Conservation (phyloP, 179 eudicot species). For the Carnegiea gigantea region DNA sequence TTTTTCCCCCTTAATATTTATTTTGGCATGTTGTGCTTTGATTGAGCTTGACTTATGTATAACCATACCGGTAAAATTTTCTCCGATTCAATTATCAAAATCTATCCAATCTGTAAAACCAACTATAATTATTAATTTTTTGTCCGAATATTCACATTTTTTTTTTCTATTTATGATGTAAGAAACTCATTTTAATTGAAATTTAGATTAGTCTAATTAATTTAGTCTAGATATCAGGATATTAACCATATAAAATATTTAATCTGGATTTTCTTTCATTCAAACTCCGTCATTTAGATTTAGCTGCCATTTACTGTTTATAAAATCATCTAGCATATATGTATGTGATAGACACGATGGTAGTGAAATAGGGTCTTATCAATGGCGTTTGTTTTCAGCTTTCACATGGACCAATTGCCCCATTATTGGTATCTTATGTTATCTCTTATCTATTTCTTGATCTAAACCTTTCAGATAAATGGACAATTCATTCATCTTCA, state of each 20-base stretch:
- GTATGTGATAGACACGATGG: background rate
- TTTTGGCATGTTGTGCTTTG: background rate
- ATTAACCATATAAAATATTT: too few species aligned
- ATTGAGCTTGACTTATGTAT: background rate
- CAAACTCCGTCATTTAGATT: too few species aligned
- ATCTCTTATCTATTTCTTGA: background rate
- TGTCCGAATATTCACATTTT: too few species aligned
- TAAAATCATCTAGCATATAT: background rate
- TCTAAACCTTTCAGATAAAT: conserved; percentile 3
- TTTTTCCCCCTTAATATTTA: background rate
- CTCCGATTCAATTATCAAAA: background rate
- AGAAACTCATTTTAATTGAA: too few species aligned
- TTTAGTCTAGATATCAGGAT: too few species aligned
- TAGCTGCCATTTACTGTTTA: background rate
- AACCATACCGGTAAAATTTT: background rate
- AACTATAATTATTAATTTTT: too few species aligned
- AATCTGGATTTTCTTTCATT: too few species aligned
- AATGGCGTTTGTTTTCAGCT: conserved; percentile 16
- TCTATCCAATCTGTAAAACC: too few species aligned
- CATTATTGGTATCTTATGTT: conserved; percentile 8
- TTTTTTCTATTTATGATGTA: too few species aligned
- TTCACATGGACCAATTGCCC: conserved; percentile 7
- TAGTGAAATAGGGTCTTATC: background rate
- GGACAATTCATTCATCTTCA: conserved; percentile 4
- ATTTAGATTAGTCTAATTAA: too few species aligned